Evolutionary conservation across 2,329 filamentous ascomycete genomes (phyloP).

Genomic region (Claviceps sp.): DNA sequence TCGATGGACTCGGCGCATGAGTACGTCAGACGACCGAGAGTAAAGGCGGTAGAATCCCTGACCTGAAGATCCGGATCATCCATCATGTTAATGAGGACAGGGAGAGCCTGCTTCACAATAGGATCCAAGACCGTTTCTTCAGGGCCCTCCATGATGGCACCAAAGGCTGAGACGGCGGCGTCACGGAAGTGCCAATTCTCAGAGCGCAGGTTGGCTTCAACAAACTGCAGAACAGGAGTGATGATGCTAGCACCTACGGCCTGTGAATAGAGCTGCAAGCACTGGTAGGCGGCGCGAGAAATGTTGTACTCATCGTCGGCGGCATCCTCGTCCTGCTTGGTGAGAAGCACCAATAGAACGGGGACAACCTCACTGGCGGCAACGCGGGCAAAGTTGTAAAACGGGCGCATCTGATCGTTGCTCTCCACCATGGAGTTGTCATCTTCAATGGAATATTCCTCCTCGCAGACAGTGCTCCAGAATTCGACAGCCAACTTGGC

Average conservation of each 20-base stretch:
- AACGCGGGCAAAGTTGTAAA: constrained; percentile 91
- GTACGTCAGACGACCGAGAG: constrained; percentile 90
- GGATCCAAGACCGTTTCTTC: constrained; percentile 86
- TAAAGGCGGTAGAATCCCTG: constrained; percentile 90
- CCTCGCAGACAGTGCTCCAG: constrained; percentile 99
- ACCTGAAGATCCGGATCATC: constrained; percentile 81
- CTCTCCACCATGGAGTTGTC: constrained; percentile 72
- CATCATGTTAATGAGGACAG: constrained; percentile 84
- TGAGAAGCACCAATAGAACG: constrained; percentile 74
- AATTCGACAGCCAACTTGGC: constrained; percentile 97
- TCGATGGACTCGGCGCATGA: constrained; percentile 87
- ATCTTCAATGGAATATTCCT: constrained; percentile 95
- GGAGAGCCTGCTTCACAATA: constrained; percentile 88
- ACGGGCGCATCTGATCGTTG: constrained; percentile 72
- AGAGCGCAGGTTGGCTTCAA: constrained; percentile 77
- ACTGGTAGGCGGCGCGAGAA: constrained; percentile 90
- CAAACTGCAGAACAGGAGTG: constrained; percentile 74
- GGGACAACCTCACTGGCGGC: constrained; percentile 91
- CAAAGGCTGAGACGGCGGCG: constrained; percentile 92
- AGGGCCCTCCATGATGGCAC: constrained; percentile 96
- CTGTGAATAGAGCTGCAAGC: constrained; percentile 87
- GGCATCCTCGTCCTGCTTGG: constrained; percentile 96
- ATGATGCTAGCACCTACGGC: constrained; percentile 78
- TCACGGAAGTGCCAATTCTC: constrained; percentile 94
- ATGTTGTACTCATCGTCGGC: constrained; percentile 96